phyloP scores from a whole-genome alignment of 106 monocot genomes.

The Dioscorea dumetorum region DNA sequence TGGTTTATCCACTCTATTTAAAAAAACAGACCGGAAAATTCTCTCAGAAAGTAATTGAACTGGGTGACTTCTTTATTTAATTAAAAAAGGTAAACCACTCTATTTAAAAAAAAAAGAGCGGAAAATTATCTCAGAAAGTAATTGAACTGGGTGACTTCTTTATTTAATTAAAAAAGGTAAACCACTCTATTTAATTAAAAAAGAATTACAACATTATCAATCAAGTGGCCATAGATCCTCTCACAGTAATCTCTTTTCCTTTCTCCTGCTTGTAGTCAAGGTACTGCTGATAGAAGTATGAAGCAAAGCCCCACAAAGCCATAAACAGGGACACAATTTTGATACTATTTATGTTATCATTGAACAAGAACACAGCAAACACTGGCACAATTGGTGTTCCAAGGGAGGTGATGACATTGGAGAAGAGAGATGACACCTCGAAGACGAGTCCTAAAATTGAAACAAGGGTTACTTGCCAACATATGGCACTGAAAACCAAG shows the following conservation, averaged over 20 bases:
- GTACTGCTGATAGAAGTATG: slow-evolving; percentile 49
- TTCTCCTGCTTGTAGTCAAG: slow-evolving; percentile 12
- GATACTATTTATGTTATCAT: slow-evolving; percentile 38
- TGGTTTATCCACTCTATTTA: too few relatives aligned
- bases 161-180: too few relatives aligned
- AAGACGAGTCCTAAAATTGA: slow-evolving; percentile 30
- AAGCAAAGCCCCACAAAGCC: slow-evolving; percentile 47
- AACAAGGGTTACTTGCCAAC: slow-evolving; percentile 37
- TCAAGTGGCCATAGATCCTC: neutral
- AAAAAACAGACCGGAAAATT: too few relatives aligned
- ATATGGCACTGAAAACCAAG: slow-evolving; percentile 31
- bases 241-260: neutral
- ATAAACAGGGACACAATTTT: slow-evolving; percentile 37
- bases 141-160: too few relatives aligned
- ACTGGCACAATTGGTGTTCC: slow-evolving; percentile 14
- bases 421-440: slow-evolving; percentile 32
- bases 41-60: too few relatives aligned
- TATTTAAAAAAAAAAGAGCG: too few relatives aligned
- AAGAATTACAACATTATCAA: too few relatives aligned
- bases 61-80: too few relatives aligned
- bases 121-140: too few relatives aligned
- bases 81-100: too few relatives aligned
- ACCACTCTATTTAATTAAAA: too few relatives aligned
- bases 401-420: neutral
- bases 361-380: slow-evolving; percentile 48